These are phyloP conservation scores for Colletotrichum plurivorum DNA, from an alignment of 2,329 filamentous ascomycete genomes.

Conservation along the genomic window DNA sequence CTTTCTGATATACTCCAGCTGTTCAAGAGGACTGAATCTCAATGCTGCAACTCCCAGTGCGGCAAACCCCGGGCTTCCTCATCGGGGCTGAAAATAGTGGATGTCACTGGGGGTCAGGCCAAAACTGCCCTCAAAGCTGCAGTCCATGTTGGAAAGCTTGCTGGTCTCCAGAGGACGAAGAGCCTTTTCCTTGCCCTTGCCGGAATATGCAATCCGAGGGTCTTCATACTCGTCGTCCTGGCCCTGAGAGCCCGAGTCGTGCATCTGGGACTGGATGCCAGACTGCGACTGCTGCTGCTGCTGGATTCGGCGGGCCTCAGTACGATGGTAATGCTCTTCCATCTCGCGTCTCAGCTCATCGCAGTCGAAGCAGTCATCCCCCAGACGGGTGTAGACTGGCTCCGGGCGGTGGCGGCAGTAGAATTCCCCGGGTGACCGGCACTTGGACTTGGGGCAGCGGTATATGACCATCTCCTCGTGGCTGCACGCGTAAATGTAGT, in stretches of 20 bases:
- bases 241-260: neutral
- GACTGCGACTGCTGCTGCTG: neutral
- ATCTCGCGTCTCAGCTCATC: conserved; percentile 4
- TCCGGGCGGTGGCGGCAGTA: conserved; percentile 10
- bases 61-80: neutral
- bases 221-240: conserved; percentile 10
- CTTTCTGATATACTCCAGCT: neutral
- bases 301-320: conserved; percentile 2
- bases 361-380: conserved; percentile 41
- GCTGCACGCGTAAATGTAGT: conserved; percentile 40
- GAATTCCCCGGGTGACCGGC: neutral
- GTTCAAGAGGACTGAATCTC: neutral
- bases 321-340: neutral
- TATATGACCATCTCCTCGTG: conserved; percentile 37
- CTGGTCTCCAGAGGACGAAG: conserved; percentile 38
- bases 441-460: conserved; percentile 18
- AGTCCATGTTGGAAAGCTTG: conserved; percentile 36
- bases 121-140: conserved; percentile 40
- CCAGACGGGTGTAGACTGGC: conserved; percentile 20
- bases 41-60: neutral
- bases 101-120: conserved; percentile 17
- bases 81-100: conserved; percentile 7
- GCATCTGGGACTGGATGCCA: conserved; percentile 2
- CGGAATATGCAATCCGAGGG: conserved; percentile 4
- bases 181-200: conserved; percentile 16